Conservation (phyloP, 306 rosid species). For the Astragalus membranaceus region DNA sequence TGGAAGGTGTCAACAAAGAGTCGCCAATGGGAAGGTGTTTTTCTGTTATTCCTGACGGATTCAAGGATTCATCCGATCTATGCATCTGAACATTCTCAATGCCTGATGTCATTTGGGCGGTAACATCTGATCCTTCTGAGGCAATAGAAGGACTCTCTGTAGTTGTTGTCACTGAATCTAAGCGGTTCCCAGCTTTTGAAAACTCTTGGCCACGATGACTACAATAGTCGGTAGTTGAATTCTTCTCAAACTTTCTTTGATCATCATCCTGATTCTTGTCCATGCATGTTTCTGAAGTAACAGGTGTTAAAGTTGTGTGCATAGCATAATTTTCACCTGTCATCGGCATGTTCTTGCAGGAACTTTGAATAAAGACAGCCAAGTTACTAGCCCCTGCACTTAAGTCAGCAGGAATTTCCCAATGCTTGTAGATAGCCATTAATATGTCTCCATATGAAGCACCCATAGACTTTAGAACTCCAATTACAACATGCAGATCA, state of each 20-base stretch:
- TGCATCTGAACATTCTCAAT: slow-evolving; percentile 21
- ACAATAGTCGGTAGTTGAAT: slow-evolving; percentile 24
- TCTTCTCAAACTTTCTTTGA: slow-evolving; percentile 35
- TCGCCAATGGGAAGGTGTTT: slow-evolving; percentile 28
- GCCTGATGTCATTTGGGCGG: slow-evolving; percentile 35
- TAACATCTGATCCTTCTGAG: slow-evolving; percentile 56
- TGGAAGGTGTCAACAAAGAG: slow-evolving; percentile 35
- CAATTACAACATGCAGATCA: slow-evolving; percentile 62
- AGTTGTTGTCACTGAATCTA: slow-evolving; percentile 30
- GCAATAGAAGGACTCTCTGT: slow-evolving; percentile 44
- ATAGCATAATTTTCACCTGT: slow-evolving; percentile 25
- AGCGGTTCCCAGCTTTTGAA: slow-evolving; percentile 27
- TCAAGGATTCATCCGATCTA: slow-evolving; percentile 31
- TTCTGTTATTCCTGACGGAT: slow-evolving; percentile 36
- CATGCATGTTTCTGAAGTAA: slow-evolving; percentile 30
- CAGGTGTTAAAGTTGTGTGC: slow-evolving; percentile 24
- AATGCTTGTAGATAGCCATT: slow-evolving; percentile 60
- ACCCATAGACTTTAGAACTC: slow-evolving; percentile 59
- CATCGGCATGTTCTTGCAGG: slow-evolving; percentile 18
- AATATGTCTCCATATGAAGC: slow-evolving; percentile 48
- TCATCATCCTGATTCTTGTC: slow-evolving; percentile 35
- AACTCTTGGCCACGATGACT: slow-evolving; percentile 31
- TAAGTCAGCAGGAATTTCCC: slow-evolving; percentile 44
- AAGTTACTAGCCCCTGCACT: slow-evolving; percentile 29
- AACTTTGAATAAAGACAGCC: slow-evolving; percentile 23